phyloP scores from a whole-genome alignment of 768 basidiomycete genomes.

The Lyophyllum atratum region DNA sequence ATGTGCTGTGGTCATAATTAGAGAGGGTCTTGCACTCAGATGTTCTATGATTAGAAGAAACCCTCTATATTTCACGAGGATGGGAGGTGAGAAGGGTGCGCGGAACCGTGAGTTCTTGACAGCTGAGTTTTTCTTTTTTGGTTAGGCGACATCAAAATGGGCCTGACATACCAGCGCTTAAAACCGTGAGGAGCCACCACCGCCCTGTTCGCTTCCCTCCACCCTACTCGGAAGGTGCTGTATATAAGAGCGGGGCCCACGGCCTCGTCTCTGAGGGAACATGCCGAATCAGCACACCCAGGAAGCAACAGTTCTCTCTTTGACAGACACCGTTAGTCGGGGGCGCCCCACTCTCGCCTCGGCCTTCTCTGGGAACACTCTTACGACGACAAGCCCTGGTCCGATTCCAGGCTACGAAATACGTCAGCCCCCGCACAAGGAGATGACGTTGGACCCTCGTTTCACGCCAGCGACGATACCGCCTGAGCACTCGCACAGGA shows the following conservation, averaged over 20 bases:
- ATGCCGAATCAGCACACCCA: slow-evolving; percentile 12
- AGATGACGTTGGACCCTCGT: slow-evolving; percentile 22
- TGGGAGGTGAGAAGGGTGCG: too few species aligned
- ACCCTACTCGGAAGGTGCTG: not conserved
- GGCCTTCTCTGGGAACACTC: not conserved
- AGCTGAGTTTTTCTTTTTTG: not conserved
- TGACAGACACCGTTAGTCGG: slow-evolving; percentile 9
- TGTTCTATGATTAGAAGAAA: not conserved
- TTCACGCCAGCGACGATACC: slow-evolving; percentile 38
- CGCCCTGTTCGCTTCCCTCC: not conserved
- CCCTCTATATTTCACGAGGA: too few species aligned
- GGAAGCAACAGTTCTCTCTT: slow-evolving; percentile 10
- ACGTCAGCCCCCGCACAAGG: slow-evolving; percentile 4
- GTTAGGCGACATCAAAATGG: not conserved
- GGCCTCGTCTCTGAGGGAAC: not conserved
- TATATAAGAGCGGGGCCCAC: not conserved
- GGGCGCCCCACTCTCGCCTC: slow-evolving; percentile 4
- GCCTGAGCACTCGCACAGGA: slow-evolving; percentile 37
- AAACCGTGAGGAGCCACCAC: not conserved
- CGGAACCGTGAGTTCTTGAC: not conserved
- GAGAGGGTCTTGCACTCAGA: not conserved
- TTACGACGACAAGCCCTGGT: not conserved
- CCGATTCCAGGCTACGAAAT: not conserved
- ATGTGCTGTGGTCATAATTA: not conserved
- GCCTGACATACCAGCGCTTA: not conserved